Evolutionary conservation across 495 filamentous ascomycete species (phyloP).

Genomic region (Evernia prunastri): DNA sequence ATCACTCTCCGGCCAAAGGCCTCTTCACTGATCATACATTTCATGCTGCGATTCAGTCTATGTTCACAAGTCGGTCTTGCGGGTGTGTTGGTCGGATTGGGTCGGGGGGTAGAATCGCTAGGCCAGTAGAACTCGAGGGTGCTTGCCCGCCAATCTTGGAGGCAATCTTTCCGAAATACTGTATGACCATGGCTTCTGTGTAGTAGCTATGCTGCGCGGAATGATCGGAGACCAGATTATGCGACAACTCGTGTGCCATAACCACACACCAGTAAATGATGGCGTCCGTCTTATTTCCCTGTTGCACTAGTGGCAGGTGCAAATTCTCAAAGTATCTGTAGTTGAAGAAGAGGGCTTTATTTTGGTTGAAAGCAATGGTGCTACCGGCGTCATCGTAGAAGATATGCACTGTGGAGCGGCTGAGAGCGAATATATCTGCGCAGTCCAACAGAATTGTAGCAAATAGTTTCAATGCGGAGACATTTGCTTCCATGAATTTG

Average conservation of each 20-base stretch:
- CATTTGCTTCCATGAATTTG: constrained; percentile 58
- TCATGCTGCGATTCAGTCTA: neutral
- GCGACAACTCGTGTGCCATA: constrained; percentile 86
- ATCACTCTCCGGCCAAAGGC: neutral
- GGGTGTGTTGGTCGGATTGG: constrained; percentile 4
- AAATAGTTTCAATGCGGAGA: constrained; percentile 60
- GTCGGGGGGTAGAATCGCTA: constrained; percentile 1
- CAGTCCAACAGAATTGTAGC: constrained; percentile 62
- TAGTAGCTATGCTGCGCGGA: constrained; percentile 81
- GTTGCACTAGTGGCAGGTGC: constrained; percentile 50
- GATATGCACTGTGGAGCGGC: constrained; percentile 62
- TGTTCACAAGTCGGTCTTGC: neutral
- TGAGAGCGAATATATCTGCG: constrained; percentile 65
- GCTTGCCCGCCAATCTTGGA: constrained; percentile 32
- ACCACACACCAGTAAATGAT: constrained; percentile 88
- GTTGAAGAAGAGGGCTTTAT: constrained; percentile 89
- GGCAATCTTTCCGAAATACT: constrained; percentile 48
- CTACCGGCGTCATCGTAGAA: constrained; percentile 74
- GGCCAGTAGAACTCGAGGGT: neutral
- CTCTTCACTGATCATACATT: constrained; percentile 6
- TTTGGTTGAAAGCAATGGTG: constrained; percentile 88
- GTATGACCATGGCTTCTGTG: constrained; percentile 50
- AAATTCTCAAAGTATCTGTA: constrained; percentile 77
- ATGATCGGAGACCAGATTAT: constrained; percentile 79
- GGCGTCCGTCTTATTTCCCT: constrained; percentile 48